Base-by-base conservation (phyloP, 73 alveolate genomes). In the Paramecium sonneborni region DNA sequence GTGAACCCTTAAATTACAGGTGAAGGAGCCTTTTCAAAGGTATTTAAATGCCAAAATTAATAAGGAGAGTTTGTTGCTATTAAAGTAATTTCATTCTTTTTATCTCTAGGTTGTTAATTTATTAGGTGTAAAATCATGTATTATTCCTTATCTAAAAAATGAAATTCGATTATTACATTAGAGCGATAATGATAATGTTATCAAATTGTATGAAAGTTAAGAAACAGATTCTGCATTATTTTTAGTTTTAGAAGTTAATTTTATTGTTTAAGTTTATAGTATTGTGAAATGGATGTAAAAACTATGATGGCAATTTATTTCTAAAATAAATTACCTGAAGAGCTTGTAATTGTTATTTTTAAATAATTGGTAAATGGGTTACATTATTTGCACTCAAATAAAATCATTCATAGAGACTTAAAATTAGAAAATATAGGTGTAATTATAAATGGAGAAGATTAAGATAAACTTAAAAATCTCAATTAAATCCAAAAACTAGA, bases 121-220 rank as follows among this genome's bases (percentile, higher is more conserved):
- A 24, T 2, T 15, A 10, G 0, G 11, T 20, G 18, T 26, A 62
- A 32, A 62, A 15, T 12, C 82, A 24, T 30, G 6, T 1, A 11
- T 79, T 21, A 79, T 79, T 9, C 90, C 90, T 39, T 79, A 79
- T 79, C 3, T 79, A 58, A 41, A 24, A n/a, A 79, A 79, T 41
- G 90, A 79, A 11, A 46, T 79, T 37, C 4, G 41, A 2, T 39
- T 79, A 39, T 24, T 79, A 58, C 4, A 24, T 20, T n/a, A 5
- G 15, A 44, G 74, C 12, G 52, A 38, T 8, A 79, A 79, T 79
- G 48, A 79, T 6, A 79, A 79, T 43, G 72, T 79, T 28, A 79
- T 79, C 72, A 79, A 32, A 79, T 28, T 79, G 90, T 23, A 15
- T 23, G 72, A 79, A 24, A 14, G 23, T 24, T 11, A 23, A 62